Evolutionary conservation across 1,284 basidiomycete genomes (phyloP), one percentile per base, ranked within the genome.

Genomic region (Ceratobasidium sp.): DNA sequence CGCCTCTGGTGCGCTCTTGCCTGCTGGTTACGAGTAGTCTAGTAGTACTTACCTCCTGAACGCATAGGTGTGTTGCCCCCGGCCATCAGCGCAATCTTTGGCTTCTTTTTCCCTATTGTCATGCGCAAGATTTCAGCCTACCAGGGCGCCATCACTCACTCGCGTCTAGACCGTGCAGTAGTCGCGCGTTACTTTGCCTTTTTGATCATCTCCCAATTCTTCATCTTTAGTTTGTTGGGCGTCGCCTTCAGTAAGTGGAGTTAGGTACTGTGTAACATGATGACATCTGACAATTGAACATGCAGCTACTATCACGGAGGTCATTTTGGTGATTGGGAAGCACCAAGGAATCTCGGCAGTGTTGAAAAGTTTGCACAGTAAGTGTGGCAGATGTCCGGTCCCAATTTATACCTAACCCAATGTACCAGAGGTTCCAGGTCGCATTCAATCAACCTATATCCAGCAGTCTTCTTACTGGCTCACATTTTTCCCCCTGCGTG

Each of bases 401-500:
- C n/a, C 34, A 12, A 34, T 53, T 61, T 41, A 77, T 21, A 28
- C 59, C 43, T 21, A 48, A 21, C 43, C 34, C 75, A 46, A 74
- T 57, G 8, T 39, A 43, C n/a, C 76, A 93, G 91, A 85, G 48
- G 82, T 93, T 10, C 91, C 92, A n/a, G 82, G 80, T 6, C 84
- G 80, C 18, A 92, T 97, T 78, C 90, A 92, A 77, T 82, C 83
- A 71, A 93, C 93, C 0, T 96, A 95, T 76, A 90, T 95, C 75
- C 87, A 91, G 77, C 92, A 94, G 77, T 84, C 89, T 3, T 91
- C 91, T 32, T 96, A 96, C 80, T 98, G 96, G 96, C 83, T 98
- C 61, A 97, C 95, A 6, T 97, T 91, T 83, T 93, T 97, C 84
- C 95, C 96, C 86, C 85, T 98, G 41, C 93, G 96, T 78, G 96